Percentiles rank a stretch among this genome's conserved stretches.
phyloP scores from a whole-genome alignment of 805 yeast species.

The Wilhelminamyces savonicus region DNA sequence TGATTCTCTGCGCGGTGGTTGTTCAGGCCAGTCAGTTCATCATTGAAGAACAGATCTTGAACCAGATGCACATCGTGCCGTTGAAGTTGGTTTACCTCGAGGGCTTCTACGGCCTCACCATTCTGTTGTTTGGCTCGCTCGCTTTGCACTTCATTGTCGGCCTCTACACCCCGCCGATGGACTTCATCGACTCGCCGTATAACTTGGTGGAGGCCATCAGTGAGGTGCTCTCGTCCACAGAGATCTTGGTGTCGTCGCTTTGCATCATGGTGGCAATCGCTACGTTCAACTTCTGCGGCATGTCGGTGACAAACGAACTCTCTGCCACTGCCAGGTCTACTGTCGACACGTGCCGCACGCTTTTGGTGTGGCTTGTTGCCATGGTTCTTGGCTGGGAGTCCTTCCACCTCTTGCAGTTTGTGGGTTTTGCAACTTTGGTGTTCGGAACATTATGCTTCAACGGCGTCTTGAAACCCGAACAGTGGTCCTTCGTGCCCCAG shows the following conservation, averaged over 20 bases:
- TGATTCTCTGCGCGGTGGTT: constrained; percentile 58
- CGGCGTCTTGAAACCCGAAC: constrained; percentile 54
- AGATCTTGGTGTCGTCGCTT: constrained; percentile 48
- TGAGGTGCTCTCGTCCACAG: constrained; percentile 39
- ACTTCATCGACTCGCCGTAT: constrained; percentile 45
- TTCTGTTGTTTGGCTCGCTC: constrained; percentile 41
- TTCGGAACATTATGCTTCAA: constrained; percentile 72
- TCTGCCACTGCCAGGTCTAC: constrained; percentile 79
- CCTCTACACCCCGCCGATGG: constrained; percentile 14
- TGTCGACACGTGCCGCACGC: constrained; percentile 69
- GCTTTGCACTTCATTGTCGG: constrained; percentile 38
- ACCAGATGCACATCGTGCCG: constrained; percentile 50
- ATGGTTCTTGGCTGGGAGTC: constrained; percentile 69
- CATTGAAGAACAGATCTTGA: constrained; percentile 63
- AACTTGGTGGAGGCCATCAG: constrained; percentile 46
- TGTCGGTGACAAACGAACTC: constrained; percentile 55
- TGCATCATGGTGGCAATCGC: constrained; percentile 70
- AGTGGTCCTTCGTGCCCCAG: constrained; percentile 40
- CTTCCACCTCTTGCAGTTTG: constrained; percentile 53
- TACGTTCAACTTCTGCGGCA: constrained; percentile 66
- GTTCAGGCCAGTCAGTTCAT: constrained; percentile 75
- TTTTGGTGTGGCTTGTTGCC: constrained; percentile 71
- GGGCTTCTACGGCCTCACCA: constrained; percentile 56
- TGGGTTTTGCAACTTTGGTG: constrained; percentile 60
- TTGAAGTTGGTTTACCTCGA: constrained; percentile 65